Evolutionary conservation across 1,284 basidiomycete genomes (phyloP).

Genomic region (Cutaneotrichosporon curvatum): DNA sequence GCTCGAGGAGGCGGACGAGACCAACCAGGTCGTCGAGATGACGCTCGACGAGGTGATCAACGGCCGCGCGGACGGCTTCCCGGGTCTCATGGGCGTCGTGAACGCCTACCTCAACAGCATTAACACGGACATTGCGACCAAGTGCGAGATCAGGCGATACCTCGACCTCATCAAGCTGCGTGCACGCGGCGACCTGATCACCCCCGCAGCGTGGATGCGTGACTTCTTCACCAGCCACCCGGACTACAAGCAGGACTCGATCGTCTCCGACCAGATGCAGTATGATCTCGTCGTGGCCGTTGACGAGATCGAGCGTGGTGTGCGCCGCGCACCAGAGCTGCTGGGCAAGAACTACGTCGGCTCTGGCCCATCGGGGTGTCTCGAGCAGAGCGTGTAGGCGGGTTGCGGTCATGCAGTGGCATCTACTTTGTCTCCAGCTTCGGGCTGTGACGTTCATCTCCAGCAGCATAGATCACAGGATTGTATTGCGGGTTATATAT

Average conservation of each 20-base stretch:
- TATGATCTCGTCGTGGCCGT: constrained; percentile 85
- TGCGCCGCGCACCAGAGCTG: constrained; percentile 57
- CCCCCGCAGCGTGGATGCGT: constrained; percentile 88
- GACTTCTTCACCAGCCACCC: constrained; percentile 85
- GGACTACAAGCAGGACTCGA: constrained; percentile 82
- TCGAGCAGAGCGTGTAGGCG: not conserved
- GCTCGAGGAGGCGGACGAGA: constrained; percentile 21
- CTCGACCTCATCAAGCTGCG: constrained; percentile 69
- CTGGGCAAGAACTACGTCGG: constrained; percentile 47
- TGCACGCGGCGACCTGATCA: constrained; percentile 77
- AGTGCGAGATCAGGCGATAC: constrained; percentile 65
- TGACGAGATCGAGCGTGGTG: constrained; percentile 79
- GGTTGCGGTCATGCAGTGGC: no score
- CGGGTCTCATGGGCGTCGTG: constrained; percentile 78
- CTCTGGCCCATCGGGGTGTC: constrained; percentile 14
- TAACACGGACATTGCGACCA: constrained; percentile 63
- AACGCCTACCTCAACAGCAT: constrained; percentile 81
- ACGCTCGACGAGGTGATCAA: constrained; percentile 88
- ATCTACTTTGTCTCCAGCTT: no score
- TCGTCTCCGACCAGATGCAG: constrained; percentile 83
- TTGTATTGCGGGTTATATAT: no score
- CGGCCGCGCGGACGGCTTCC: constrained; percentile 66
- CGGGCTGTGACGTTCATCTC: no score
- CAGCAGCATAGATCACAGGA: no score
- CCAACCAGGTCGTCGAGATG: constrained; percentile 82